Base-by-base conservation (phyloP, 2,329 filamentous ascomycete species). In the Botryotinia convoluta region DNA sequence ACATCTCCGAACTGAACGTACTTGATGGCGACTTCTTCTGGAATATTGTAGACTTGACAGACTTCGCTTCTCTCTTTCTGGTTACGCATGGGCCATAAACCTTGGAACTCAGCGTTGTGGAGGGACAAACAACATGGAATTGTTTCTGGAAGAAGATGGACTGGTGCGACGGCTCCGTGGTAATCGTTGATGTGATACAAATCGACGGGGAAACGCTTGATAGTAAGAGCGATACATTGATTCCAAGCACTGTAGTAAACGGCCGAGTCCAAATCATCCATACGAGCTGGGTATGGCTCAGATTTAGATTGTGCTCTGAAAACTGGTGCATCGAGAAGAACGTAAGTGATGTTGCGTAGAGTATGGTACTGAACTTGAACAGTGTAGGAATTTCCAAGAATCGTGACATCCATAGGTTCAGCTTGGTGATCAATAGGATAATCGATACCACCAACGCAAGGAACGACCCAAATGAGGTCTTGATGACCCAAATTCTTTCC, bases 201-300 rank as follows among this genome's bases (percentile, higher is more conserved):
- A 76, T 90, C 88, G 74, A 90, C 83, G 0, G 87, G 85, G 79
- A 92, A 92, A 26, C 90, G 86, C 72, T 86, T 85, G 76, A 91
- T 87, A 1, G 89, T 83, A 76, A 90, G 85, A 12, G 90, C 89
- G 77, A 92, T 91, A 79, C 90, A 92, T 80, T 89, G 88, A 76
- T 92, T 92, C 90, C 90, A 92, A 4, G 89, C 89, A 3, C 88
- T 91, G 79, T 92, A 92, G 81, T 91, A 90, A 64, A 92, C 88
- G 20, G 90, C 90, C 75, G 86, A 89, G 75, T 90, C 88, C 71
- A 92, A 84, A 78, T 92, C 90, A 79, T 92, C 90, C 90, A 92
- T 92, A 45, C 90, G 86, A 54, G 89, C 84, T 26, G 90, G 90
- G 77, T 92, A 92, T 0, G 90, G 90, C 75, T 91, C 88, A 32